Conservation (phyloP, 192 early-diverging fungal species). For the Podochytrium sp. region DNA sequence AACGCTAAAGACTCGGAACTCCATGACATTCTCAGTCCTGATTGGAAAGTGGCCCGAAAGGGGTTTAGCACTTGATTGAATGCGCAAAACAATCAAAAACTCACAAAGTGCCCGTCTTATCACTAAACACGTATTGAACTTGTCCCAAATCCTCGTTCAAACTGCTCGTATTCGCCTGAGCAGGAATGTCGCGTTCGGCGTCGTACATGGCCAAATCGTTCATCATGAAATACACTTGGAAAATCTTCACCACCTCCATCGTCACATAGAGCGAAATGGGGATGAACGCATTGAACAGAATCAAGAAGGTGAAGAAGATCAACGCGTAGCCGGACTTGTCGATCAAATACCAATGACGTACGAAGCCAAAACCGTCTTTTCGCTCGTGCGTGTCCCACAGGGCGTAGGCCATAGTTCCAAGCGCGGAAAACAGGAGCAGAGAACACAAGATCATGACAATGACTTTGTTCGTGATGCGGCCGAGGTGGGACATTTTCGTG, state of each 20-base stretch:
- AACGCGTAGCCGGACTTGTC: conserved; percentile 13
- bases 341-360: conserved; percentile 27
- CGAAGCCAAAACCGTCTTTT: neutral
- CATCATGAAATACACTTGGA: conserved; percentile 77
- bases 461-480: conserved; percentile 46
- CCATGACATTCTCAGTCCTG: conserved; percentile 82
- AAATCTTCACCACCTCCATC: conserved; percentile 81
- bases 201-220: conserved; percentile 83
- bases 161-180: conserved; percentile 74
- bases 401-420: conserved; percentile 28
- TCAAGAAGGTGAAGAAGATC: conserved; percentile 71
- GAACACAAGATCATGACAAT: conserved; percentile 39
- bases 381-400: conserved; percentile 29
- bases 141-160: conserved; percentile 89
- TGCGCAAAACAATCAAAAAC: conserved; percentile 15
- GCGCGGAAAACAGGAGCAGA: conserved; percentile 34
- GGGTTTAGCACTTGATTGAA: neutral
- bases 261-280: conserved; percentile 89
- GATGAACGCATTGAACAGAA: conserved; percentile 84
- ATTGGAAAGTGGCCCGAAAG: too few relatives aligned
- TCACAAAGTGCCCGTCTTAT: conserved; percentile 85
- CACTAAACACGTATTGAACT: conserved; percentile 83
- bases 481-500: conserved; percentile 44
- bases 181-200: conserved; percentile 67
- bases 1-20: conserved; percentile 57